Base-by-base conservation (phyloP, 176 grass and related monocot genomes). In the Luzula sylvatica region DNA sequence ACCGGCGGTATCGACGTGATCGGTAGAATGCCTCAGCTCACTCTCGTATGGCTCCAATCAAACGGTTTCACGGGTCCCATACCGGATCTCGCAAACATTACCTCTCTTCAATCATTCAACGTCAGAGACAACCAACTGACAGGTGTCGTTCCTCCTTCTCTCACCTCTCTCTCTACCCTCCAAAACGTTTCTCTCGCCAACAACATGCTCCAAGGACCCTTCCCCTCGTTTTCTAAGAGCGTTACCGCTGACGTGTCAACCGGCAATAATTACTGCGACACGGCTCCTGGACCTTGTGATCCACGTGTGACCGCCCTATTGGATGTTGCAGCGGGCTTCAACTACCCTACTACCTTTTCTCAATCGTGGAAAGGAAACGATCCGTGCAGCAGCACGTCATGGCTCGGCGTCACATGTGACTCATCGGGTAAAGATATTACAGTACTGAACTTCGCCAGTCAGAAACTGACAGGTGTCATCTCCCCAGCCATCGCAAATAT, bases 71-170 rank as follows among this genome's bases (percentile, higher is more conserved):
- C 66, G 0, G 89, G 89, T 30, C 76, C 73, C 4, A 95, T 95
- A 42, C 89, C 89, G 0, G 80, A 95, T 47, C 15, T 77, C 38
- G 72, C 82, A 5, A 75, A 65, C 23, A 39, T 72, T 50, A 69
- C 26, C 0, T 67, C 61, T 46, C 80, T 95, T 26, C 56, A 58
- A 12, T 54, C 63, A 0, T 95, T 95, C 70, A 75, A 81, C 61
- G 76, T 84, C 22, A 71, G 83, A 25, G 83, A 95, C 76, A 95
- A 95, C 65, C 38, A 38, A 27, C 76, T 95, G 43, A 88, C 76
- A 0, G 89, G 83, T 28, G 23, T 83, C 11, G 66, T 95, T 22
- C 79, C 76, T 27, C 7, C 51, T 8, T 95, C 83, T 5, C 62
- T 95, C 35, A 49, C 23, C 16, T 46, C 47, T 8, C 40, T 77